Evolutionary conservation across 208 protist genomes (phyloP).

Genomic region (Trypanosomatidae sp.): DNA sequence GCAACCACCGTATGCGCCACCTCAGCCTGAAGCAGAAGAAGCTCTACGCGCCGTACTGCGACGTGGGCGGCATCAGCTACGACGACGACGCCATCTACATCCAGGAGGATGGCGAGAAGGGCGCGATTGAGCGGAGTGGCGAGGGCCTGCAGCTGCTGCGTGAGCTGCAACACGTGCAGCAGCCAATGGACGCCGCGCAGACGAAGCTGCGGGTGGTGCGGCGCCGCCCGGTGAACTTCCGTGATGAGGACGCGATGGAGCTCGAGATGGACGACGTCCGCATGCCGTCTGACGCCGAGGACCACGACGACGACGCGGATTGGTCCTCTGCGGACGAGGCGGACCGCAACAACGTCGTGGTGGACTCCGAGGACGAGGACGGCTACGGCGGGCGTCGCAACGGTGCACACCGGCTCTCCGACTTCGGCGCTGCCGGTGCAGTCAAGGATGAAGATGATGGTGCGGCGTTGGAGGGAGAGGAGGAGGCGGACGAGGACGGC

Average conservation of each 20-base stretch:
- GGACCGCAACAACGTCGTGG: constrained; percentile 18
- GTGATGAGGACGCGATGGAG: constrained; percentile 84
- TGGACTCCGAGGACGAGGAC: constrained; percentile 27
- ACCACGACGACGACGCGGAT: constrained; percentile 18
- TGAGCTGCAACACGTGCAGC: constrained; percentile 68
- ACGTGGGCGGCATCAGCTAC: constrained; percentile 98
- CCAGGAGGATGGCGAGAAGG: constrained; percentile 82
- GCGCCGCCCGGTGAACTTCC: constrained; percentile 79
- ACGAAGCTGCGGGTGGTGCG: constrained; percentile 43
- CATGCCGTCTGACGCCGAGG: constrained; percentile 40
- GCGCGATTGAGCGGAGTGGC: constrained; percentile 75
- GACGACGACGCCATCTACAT: constrained; percentile 99
- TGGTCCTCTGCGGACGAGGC: constrained; percentile 8
- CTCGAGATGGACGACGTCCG: constrained; percentile 62
- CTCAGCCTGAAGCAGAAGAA: constrained; percentile 94
- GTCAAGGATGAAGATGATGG: constrained; percentile 28
- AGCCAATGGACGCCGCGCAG: constrained; percentile 69
- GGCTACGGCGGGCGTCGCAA: background rate
- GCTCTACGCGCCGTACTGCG: constrained; percentile 98
- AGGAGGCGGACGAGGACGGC: constrained; percentile 30
- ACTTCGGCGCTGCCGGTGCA: constrained; percentile 30
- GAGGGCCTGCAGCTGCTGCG: constrained; percentile 81
- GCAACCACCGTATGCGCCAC: constrained; percentile 87
- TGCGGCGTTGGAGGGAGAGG: constrained; percentile 38
- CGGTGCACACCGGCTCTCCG: constrained; percentile 9